phyloP scores from a whole-genome alignment of 139 green algal genomes.

The Medakamo hakoo region DNA sequence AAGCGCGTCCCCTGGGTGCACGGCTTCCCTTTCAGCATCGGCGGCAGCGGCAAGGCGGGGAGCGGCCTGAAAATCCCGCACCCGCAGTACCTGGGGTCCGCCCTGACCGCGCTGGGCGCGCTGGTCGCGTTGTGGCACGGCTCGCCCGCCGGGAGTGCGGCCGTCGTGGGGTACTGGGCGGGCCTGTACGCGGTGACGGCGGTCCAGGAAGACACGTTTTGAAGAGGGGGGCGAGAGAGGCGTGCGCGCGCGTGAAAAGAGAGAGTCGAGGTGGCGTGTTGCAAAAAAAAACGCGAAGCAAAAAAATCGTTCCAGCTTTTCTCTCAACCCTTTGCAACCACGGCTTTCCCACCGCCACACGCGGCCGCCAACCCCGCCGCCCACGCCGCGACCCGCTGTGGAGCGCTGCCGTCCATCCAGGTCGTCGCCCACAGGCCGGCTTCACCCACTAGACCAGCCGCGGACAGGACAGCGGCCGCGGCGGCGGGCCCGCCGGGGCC shows the following conservation, averaged over 20 bases:
- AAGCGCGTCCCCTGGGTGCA: slow-evolving; percentile 47
- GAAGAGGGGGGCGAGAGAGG: slow-evolving; percentile 6
- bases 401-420: not conserved
- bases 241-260: not conserved
- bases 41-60: no score
- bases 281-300: not conserved
- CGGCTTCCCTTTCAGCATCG: slow-evolving; percentile 58
- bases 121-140: slow-evolving; percentile 19
- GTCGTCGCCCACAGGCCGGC: not conserved
- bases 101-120: slow-evolving; percentile 38
- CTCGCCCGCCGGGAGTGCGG: slow-evolving; percentile 9
- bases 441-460: not conserved
- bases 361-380: not conserved
- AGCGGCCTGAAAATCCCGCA: slow-evolving; percentile 21
- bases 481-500: no score
- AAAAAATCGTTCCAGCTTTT: not conserved
- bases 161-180: slow-evolving; percentile 36
- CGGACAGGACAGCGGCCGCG: not conserved
- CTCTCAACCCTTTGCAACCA: no score
- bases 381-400: not conserved
- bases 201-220: slow-evolving; percentile 20
- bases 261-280: no score
- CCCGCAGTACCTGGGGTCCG: slow-evolving; percentile 61
- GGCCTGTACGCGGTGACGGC: slow-evolving; percentile 39
- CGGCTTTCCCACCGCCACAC: no score